A percentile compares a stretch with the other conserved stretches of the same genome.
phyloP scores from a whole-genome alignment of 2,329 filamentous ascomycete genomes.

The Hirsutella rhossiliensis region DNA sequence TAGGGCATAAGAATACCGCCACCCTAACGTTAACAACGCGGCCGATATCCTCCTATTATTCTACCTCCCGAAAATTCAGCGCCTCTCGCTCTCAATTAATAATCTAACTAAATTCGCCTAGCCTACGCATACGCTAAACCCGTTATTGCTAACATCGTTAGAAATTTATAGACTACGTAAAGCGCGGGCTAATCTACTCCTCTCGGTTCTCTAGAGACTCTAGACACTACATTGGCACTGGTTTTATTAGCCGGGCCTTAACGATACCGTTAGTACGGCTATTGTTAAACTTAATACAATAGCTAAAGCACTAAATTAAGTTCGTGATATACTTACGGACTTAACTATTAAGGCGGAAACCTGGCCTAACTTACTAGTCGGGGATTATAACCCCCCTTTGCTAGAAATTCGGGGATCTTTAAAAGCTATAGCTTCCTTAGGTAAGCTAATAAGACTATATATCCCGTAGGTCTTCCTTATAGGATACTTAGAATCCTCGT shows the following conservation, averaged over 20 bases:
- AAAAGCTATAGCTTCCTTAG: background rate
- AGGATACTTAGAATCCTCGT: background rate
- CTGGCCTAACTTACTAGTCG: background rate
- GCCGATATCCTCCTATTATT: slow-evolving; percentile 1
- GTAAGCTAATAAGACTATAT: background rate
- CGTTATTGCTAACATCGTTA: background rate
- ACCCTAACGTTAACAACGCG: slow-evolving; percentile 1
- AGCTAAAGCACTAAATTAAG: background rate
- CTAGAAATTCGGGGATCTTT: background rate
- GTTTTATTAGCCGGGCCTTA: slow-evolving; percentile 3
- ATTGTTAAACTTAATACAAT: slow-evolving; percentile 5
- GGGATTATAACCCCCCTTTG: background rate
- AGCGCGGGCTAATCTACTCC: slow-evolving; percentile 1
- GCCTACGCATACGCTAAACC: background rate
- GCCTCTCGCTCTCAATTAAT: slow-evolving; percentile 3
- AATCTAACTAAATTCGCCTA: slow-evolving; percentile 4
- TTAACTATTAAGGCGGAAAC: background rate
- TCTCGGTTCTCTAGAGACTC: background rate
- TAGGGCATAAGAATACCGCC: background rate
- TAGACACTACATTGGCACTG: slow-evolving; percentile 4
- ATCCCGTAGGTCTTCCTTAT: slow-evolving; percentile 2
- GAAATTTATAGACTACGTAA: slow-evolving; percentile 5
- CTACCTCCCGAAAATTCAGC: slow-evolving; percentile 3
- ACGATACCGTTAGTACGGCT: background rate
- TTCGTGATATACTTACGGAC: background rate